These are phyloP conservation scores for Penicillium lagena DNA, from an alignment of 495 filamentous ascomycete species.

Conservation along the genomic window DNA sequence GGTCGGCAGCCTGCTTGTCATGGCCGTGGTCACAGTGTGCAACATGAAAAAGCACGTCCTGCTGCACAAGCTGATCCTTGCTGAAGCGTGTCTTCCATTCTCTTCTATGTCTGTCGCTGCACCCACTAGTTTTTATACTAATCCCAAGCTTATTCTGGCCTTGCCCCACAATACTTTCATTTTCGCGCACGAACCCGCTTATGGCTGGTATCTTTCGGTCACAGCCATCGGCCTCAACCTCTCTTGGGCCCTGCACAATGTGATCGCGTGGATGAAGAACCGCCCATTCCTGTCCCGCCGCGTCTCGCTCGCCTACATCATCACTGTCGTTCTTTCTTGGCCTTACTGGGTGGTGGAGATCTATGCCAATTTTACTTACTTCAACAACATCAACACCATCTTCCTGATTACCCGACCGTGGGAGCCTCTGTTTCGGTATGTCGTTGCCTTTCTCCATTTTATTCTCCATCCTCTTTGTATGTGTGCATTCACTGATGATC, in stretches of 20 bases:
- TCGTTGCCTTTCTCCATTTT: too few relatives aligned
- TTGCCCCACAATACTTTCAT: slow-evolving; percentile 41
- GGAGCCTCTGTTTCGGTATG: slow-evolving; percentile 46
- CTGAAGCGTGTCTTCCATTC: slow-evolving; percentile 25
- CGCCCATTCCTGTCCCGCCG: slow-evolving; percentile 31
- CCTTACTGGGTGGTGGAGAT: slow-evolving; percentile 45
- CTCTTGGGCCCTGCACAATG: slow-evolving; percentile 43
- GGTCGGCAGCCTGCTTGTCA: slow-evolving; percentile 41
- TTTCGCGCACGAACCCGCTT: slow-evolving; percentile 33
- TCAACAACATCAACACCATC: slow-evolving; percentile 43
- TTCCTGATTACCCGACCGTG: slow-evolving; percentile 44
- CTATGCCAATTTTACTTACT: slow-evolving; percentile 42
- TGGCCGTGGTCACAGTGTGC: slow-evolving; percentile 34
- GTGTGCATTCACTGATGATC: neutral
- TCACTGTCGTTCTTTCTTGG: slow-evolving; percentile 32
- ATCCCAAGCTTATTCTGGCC: slow-evolving; percentile 22
- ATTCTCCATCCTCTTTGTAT: too few relatives aligned
- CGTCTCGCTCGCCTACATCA: slow-evolving; percentile 31
- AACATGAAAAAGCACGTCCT: slow-evolving; percentile 38
- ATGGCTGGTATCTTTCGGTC: slow-evolving; percentile 41
- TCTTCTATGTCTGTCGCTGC: neutral
- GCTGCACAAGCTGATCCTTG: slow-evolving; percentile 40
- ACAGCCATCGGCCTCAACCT: slow-evolving; percentile 40
- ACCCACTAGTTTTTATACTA: neutral
- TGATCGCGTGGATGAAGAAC: slow-evolving; percentile 46